Evolutionary conservation across 176 grass and related monocot species (phyloP), one percentile per base, ranked within the genome.

Genomic region (Urochloa ruziziensis): DNA sequence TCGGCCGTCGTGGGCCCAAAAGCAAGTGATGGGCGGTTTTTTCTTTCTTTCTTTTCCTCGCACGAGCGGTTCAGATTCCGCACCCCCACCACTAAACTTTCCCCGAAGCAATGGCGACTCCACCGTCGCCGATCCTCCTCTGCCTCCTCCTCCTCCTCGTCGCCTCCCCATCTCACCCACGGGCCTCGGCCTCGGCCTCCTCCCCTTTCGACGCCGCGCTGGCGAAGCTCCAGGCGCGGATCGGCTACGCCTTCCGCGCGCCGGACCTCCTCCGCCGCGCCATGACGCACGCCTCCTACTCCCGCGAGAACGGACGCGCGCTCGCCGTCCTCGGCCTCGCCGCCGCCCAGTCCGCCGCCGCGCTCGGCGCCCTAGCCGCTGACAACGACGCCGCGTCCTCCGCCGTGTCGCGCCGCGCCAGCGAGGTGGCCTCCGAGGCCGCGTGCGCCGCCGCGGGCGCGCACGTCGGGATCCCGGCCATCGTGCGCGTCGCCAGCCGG

Each of bases 251-350:
- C 17, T 91, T 94, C 89, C 5, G 28, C 4, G 60, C 86, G 49
- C 61, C 79, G 3, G 83, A 84, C 58, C 89, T 94, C 0, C 71
- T 94, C 13, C 89, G 85, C 70, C 86, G 85, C 13, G 83, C 92
- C 33, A 80, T 91, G 83, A 94, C 89, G 34, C 92, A 94, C 86
- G 82, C 92, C 18, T 91, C 89, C 74, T 91, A 87, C 86, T 94
- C 92, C 25, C 89, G 74, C 37, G 86, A 94, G 69, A 91, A 94
- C 74, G 87, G 78, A 3, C 89, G 92, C 18, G 86, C 86, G 5
- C 75, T 94, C 3, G 84, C 83, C 25, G 67, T 94, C 54, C 89
- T 94, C 6, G 92, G 92, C 56, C 89, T 94, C 34, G 81, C 82
- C 62, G 72, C 85, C n/a, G 16, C 82, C 4, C 61, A 94, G 82